Evolutionary conservation across 345 rosid species (phyloP).

Genomic region (Eucalyptus sp.): DNA sequence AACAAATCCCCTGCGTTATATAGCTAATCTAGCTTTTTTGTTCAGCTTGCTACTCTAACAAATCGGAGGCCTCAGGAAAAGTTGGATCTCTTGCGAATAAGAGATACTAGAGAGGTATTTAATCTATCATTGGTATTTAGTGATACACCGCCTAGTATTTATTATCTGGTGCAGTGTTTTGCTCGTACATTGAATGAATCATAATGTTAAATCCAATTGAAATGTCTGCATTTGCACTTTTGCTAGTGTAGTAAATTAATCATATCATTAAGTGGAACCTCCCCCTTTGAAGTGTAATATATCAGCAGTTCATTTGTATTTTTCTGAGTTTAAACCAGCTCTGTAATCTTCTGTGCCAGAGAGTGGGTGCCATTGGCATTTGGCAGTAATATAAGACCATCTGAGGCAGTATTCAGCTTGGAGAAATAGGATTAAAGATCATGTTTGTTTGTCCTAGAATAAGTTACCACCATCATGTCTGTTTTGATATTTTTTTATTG

Average conservation of each 20-base stretch:
- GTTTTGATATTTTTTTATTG: not conserved
- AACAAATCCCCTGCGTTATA: not conserved
- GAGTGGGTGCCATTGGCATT: not conserved
- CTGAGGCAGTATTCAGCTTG: not conserved
- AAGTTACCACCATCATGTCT: not conserved
- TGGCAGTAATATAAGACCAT: not conserved
- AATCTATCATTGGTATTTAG: not conserved
- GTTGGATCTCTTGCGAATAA: slow-evolving; percentile 72
- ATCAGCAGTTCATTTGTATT: not conserved
- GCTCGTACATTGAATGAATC: not conserved
- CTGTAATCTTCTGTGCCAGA: not conserved
- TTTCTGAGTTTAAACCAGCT: not conserved
- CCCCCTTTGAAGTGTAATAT: not conserved
- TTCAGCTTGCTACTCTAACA: slow-evolving; percentile 71
- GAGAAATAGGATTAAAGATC: not conserved
- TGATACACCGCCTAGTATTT: not conserved
- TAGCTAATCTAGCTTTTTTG: not conserved
- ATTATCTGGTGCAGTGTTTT: not conserved
- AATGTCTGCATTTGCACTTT: not conserved
- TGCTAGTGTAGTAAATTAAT: not conserved
- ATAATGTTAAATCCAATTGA: not conserved
- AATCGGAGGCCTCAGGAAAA: slow-evolving; percentile 75
- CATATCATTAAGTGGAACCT: not conserved
- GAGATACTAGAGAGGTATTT: slow-evolving; percentile 79
- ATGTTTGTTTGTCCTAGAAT: not conserved